phyloP scores from a whole-genome alignment of 176 grass and related monocot genomes.

The Otatea glauca region DNA sequence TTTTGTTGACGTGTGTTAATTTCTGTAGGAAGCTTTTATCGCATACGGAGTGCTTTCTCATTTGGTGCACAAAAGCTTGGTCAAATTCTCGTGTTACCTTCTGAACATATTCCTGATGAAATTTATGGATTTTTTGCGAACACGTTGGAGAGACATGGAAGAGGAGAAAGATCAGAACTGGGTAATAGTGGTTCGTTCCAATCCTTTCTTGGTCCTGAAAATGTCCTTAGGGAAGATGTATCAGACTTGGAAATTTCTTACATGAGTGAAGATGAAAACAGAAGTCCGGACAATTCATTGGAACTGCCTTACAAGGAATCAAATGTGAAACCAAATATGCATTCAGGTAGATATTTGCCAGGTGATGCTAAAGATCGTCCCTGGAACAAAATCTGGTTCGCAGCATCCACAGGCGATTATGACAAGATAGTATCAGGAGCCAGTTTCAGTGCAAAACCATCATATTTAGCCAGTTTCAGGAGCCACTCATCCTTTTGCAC shows the following conservation, averaged over 20 bases:
- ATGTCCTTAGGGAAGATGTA: not conserved
- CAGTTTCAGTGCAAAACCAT: constrained; percentile 5
- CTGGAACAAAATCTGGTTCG: constrained; percentile 41
- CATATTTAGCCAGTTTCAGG: constrained; percentile 29
- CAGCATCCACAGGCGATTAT: constrained; percentile 4
- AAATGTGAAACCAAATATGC: not conserved
- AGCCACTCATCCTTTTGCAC: constrained; percentile 28
- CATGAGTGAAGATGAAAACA: constrained; percentile 36
- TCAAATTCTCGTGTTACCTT: too few relatives aligned
- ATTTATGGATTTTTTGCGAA: constrained; percentile 42
- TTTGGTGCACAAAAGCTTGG: too few relatives aligned
- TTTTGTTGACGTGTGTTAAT: not conserved
- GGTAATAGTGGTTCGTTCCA: constrained; percentile 15
- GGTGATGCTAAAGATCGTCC: constrained; percentile 17
- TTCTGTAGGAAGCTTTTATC: constrained; percentile 63
- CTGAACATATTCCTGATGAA: too few relatives aligned
- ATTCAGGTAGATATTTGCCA: constrained; percentile 33
- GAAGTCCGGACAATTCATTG: constrained; percentile 17
- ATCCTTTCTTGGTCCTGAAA: constrained; percentile 28
- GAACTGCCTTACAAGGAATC: constrained; percentile 25
- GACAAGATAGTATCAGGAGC: not conserved
- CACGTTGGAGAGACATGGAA: constrained; percentile 58
- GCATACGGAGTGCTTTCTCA: constrained; percentile 34
- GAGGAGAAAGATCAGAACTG: constrained; percentile 44
- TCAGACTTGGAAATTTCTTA: not conserved